Percentiles rank a stretch among this genome's conserved stretches.
phyloP scores from a whole-genome alignment of 305 asterid genomes.

The Plantago lanceolata region DNA sequence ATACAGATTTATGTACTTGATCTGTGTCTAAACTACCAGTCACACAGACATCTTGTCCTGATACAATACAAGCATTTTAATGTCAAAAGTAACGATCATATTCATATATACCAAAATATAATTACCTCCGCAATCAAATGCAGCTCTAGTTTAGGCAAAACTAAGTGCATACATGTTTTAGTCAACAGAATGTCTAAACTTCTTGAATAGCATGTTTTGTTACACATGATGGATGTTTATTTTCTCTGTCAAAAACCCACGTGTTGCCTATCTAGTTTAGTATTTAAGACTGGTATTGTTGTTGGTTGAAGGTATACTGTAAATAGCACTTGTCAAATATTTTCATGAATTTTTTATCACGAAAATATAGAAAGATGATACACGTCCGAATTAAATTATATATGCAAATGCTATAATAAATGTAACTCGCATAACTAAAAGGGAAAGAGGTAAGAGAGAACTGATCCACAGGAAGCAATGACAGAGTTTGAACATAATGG shows the following conservation, averaged over 20 bases:
- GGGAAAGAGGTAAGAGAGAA: conserved; percentile 4
- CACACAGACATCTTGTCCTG: conserved; percentile 38
- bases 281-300: not conserved
- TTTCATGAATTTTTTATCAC: not conserved
- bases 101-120: not conserved
- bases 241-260: no score
- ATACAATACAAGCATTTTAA: conserved; percentile 22
- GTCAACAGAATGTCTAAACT: not conserved
- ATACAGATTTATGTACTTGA: conserved; percentile 32
- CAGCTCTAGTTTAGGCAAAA: not conserved
- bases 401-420: conserved; percentile 3
- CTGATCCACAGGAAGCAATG: conserved; percentile 17
- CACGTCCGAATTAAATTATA: not conserved
- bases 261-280: no score
- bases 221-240: not conserved
- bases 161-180: not conserved
- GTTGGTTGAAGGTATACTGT: not conserved
- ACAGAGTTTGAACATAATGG: conserved; percentile 33
- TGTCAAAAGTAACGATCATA: conserved; percentile 19
- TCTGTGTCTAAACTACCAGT: conserved; percentile 37
- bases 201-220: not conserved
- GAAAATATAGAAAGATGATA: not conserved
- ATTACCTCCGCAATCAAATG: not conserved
- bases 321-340: no score
- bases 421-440: conserved; percentile 1